Percentiles rank a stretch among this genome's conserved stretches.
phyloP scores from a whole-genome alignment of 148 eudicot species.

The Hydrangea macrophylla region DNA sequence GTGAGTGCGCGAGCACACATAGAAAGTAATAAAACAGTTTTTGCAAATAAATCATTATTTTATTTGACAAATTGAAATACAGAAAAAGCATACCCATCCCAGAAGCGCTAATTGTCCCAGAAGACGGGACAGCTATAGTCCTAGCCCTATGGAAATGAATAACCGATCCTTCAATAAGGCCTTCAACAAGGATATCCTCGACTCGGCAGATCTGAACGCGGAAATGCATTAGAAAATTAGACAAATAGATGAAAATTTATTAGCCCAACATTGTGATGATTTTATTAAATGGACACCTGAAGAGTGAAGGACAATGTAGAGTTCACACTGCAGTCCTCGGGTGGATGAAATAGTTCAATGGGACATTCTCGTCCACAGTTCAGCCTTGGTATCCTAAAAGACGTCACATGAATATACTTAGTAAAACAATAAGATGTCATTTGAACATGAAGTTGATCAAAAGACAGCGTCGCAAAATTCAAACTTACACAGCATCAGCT shows the following conservation, averaged over 20 bases:
- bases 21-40: background rate
- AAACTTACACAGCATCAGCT: constrained; percentile 66
- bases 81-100: constrained; percentile 61
- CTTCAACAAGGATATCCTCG: constrained; percentile 89
- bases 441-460: background rate
- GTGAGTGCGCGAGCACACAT: too few species aligned
- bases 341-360: constrained; percentile 78
- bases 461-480: background rate
- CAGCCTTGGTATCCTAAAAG: constrained; percentile 77
- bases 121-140: constrained; percentile 54
- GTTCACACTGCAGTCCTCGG: constrained; percentile 97
- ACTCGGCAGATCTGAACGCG: constrained; percentile 81
- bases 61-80: background rate
- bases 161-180: constrained; percentile 80
- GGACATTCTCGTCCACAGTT: constrained; percentile 88
- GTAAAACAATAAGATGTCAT: background rate
- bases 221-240: background rate
- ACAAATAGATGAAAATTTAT: background rate
- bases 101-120: constrained; percentile 76
- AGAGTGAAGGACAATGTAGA: constrained; percentile 87
- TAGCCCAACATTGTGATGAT: background rate
- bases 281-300: constrained; percentile 51
- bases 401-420: constrained; percentile 15
- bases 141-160: constrained; percentile 94
- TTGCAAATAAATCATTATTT: constrained; percentile 8